Conservation (phyloP, 129 eudicot species). For the Flaveria brownii region DNA sequence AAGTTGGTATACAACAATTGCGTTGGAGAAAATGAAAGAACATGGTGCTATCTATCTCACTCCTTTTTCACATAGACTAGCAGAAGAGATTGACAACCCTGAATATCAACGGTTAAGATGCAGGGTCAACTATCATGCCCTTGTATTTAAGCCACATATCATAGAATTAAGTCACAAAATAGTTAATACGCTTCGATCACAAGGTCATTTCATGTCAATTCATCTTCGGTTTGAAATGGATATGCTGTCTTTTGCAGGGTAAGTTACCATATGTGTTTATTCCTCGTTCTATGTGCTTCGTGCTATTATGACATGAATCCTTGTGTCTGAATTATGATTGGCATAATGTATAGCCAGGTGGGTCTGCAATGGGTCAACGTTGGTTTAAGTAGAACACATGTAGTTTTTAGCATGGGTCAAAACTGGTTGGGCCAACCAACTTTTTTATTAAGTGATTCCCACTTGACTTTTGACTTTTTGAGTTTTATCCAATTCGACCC, state of each 20-base stretch:
- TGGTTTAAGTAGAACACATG: neutral
- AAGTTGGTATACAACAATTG: slow-evolving; percentile 76
- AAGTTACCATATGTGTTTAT: slow-evolving; percentile 29
- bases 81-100: slow-evolving; percentile 88
- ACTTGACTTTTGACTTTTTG: slow-evolving; percentile 1
- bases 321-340: slow-evolving; percentile 1
- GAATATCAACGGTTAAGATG: slow-evolving; percentile 96
- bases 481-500: neutral
- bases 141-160: slow-evolving; percentile 79
- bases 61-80: slow-evolving; percentile 96
- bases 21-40: slow-evolving; percentile 87
- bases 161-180: slow-evolving; percentile 79
- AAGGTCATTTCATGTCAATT: slow-evolving; percentile 96
- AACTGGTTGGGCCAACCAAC: neutral
- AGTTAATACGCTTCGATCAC: slow-evolving; percentile 67
- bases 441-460: too few relatives aligned
- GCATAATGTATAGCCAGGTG: neutral
- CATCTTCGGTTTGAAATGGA: slow-evolving; percentile 99
- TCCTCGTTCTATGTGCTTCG: neutral
- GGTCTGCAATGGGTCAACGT: neutral
- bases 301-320: slow-evolving; percentile 1
- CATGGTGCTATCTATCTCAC: slow-evolving; percentile 92
- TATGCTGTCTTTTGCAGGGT: slow-evolving; percentile 99
- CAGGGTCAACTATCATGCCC: slow-evolving; percentile 95
- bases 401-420: slow-evolving; percentile 7